Evolutionary conservation across 768 basidiomycete species (phyloP).

Genomic region (Strobilomyces confusus): DNA sequence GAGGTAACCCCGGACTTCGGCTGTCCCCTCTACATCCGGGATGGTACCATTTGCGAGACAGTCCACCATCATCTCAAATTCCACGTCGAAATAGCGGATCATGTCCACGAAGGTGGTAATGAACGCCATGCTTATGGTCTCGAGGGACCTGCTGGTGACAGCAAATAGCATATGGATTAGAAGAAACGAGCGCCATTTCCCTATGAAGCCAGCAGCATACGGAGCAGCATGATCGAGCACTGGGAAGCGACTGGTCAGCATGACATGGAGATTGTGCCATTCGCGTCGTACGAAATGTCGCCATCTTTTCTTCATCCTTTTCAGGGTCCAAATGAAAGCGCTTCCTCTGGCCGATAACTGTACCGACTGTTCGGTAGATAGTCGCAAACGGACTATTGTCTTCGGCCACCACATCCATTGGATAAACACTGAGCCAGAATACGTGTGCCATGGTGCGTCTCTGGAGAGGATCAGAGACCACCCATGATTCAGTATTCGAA

Average conservation of each 20-base stretch:
- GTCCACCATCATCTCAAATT: too few relatives aligned
- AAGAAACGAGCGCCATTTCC: slow-evolving; percentile 10
- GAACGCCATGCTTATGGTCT: not conserved
- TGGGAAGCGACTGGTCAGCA: not conserved
- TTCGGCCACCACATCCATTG: not conserved
- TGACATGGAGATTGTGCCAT: not conserved
- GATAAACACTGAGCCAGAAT: not conserved
- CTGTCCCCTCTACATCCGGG: slow-evolving; percentile 1
- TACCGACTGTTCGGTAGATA: not conserved
- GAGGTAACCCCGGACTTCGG: not conserved
- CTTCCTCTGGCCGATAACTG: not conserved
- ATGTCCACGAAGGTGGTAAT: slow-evolving; percentile 10
- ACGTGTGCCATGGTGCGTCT: slow-evolving; percentile 1
- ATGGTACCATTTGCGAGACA: too few relatives aligned
- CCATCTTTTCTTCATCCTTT: slow-evolving; percentile 8
- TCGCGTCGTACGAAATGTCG: slow-evolving; percentile 2
- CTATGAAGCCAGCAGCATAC: not conserved
- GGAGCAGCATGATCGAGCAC: slow-evolving; percentile 5
- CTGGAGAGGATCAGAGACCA: not conserved
- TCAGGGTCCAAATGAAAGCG: not conserved
- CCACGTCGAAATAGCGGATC: slow-evolving; percentile 5
- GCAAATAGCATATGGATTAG: slow-evolving; percentile 7
- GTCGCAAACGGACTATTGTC: not conserved
- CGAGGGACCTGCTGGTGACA: not conserved
- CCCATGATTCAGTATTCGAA: not conserved